These are phyloP conservation scores for Cymbidium sinense DNA, from an alignment of 106 monocot species.

Conservation along the genomic window DNA sequence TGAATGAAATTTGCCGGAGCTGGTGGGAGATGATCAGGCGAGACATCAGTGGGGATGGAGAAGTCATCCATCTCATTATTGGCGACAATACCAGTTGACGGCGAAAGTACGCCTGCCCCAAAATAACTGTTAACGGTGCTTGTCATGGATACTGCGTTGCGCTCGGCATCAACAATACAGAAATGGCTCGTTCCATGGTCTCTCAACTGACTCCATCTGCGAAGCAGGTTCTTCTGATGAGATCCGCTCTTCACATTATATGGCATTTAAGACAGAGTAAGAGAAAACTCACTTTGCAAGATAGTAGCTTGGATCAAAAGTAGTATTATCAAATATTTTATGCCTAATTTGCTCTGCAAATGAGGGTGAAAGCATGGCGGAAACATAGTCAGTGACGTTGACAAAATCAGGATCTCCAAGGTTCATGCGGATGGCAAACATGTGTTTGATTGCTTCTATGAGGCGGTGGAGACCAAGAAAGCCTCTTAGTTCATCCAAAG, in stretches of 20 bases:
- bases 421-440: conserved; percentile 58
- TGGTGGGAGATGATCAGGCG: conserved; percentile 65
- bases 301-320: conserved; percentile 51
- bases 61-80: conserved; percentile 99
- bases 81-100: conserved; percentile 78
- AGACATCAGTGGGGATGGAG: conserved; percentile 48
- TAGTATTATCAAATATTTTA: conserved; percentile 53
- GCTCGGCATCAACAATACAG: conserved; percentile 68
- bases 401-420: conserved; percentile 63
- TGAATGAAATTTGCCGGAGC: conserved; percentile 83
- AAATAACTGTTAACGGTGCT: conserved; percentile 71
- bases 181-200: conserved; percentile 95
- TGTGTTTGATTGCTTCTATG: conserved; percentile 54
- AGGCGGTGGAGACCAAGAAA: conserved; percentile 50
- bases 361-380: conserved; percentile 42
- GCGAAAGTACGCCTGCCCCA: conserved; percentile 66
- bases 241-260: background rate
- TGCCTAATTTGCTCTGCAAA: conserved; percentile 38
- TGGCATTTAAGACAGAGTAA: background rate
- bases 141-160: conserved; percentile 91
- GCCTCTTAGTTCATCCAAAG: conserved; percentile 25
- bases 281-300: conserved; percentile 29
- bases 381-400: conserved; percentile 19
- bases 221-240: background rate
- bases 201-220: conserved; percentile 72